Evolutionary conservation across 2,329 filamentous ascomycete genomes (phyloP).

Genomic region (Davidsoniella neocaledoniae): DNA sequence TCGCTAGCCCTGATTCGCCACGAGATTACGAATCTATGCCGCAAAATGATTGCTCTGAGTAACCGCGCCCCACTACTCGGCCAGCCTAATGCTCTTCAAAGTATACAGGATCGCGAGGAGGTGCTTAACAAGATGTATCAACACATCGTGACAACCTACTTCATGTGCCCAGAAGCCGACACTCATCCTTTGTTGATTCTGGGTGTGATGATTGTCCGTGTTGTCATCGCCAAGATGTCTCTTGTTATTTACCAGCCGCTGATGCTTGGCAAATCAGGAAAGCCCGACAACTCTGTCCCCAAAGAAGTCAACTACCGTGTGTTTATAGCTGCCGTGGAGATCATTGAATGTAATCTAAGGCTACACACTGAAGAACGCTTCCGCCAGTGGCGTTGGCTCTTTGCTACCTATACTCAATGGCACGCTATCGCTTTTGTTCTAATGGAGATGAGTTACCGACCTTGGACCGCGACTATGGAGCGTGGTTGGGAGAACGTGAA

Average conservation of each 20-base stretch:
- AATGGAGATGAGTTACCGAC: slow-evolving; percentile 28
- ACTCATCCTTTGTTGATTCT: slow-evolving; percentile 44
- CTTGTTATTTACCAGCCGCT: slow-evolving; percentile 61
- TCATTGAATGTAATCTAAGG: slow-evolving; percentile 51
- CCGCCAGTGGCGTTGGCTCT: slow-evolving; percentile 32
- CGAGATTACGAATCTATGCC: slow-evolving; percentile 24
- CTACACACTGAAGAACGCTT: slow-evolving; percentile 41
- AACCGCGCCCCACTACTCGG: slow-evolving; percentile 7
- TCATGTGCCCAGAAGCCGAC: slow-evolving; percentile 32
- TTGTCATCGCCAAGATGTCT: slow-evolving; percentile 65
- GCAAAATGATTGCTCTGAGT: slow-evolving; percentile 16
- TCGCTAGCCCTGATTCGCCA: slow-evolving; percentile 32
- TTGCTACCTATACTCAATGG: slow-evolving; percentile 35
- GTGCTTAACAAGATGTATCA: slow-evolving; percentile 24
- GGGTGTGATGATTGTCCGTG: slow-evolving; percentile 46
- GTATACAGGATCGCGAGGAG: slow-evolving; percentile 9
- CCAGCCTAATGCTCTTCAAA: slow-evolving; percentile 9
- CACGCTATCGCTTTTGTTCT: slow-evolving; percentile 33
- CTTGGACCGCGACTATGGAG: slow-evolving; percentile 33
- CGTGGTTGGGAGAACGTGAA: slow-evolving; percentile 32
- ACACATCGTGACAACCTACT: slow-evolving; percentile 37
- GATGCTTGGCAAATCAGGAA: slow-evolving; percentile 37
- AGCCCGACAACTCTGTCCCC: slow-evolving; percentile 24
- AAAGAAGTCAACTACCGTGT: slow-evolving; percentile 47
- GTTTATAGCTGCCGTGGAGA: slow-evolving; percentile 55